phyloP scores from a whole-genome alignment of 257 asterid species.

The Solanum clarkiae region DNA sequence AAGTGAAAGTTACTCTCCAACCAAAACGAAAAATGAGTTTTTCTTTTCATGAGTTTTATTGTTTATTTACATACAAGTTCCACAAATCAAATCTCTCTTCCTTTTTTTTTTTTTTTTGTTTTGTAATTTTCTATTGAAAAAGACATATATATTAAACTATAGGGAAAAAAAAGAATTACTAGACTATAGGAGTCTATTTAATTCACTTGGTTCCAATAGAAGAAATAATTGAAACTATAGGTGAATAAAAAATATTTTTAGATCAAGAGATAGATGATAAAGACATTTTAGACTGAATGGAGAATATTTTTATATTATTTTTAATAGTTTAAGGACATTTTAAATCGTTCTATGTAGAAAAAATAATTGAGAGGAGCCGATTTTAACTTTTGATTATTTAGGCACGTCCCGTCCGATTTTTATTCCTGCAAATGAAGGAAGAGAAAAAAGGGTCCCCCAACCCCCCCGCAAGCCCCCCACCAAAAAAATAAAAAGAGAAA shows the following conservation, averaged over 20 bases:
- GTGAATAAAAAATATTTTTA: too few species aligned
- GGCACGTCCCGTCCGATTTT: neutral
- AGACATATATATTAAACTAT: neutral
- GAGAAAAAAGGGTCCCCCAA: neutral
- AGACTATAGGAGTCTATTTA: neutral
- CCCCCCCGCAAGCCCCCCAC: too few species aligned
- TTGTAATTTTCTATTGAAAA: neutral
- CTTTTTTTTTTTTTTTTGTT: too few species aligned
- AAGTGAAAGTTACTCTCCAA: neutral
- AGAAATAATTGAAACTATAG: too few species aligned
- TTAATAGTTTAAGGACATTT: too few species aligned
- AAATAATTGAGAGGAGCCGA: neutral
- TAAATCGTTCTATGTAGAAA: fast-evolving
- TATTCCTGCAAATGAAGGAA: neutral
- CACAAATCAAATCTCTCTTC: neutral
- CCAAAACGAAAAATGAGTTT: neutral
- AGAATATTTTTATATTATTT: too few species aligned
- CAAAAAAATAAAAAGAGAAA: too few species aligned
- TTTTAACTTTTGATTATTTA: neutral
- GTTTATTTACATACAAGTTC: neutral
- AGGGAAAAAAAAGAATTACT: too few species aligned
- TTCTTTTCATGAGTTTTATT: neutral
- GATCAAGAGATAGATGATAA: too few species aligned
- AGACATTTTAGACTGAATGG: too few species aligned
- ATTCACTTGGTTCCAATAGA: neutral